These are phyloP conservation scores for Emergomyces africanus DNA, from an alignment of 2,329 filamentous ascomycete species.

Conservation along the genomic window DNA sequence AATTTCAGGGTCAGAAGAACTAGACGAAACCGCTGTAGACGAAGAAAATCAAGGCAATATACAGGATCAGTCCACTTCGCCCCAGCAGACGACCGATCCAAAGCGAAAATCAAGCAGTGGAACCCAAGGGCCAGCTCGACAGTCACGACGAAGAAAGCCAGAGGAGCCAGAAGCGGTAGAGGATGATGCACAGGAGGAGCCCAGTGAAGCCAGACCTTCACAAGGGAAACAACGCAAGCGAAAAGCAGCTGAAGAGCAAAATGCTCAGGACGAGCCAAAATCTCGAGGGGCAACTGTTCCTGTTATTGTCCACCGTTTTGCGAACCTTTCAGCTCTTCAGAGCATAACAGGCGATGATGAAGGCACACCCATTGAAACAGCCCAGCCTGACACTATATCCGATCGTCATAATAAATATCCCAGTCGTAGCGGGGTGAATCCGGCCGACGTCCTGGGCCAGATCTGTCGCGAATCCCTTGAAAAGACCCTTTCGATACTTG, in stretches of 20 bases:
- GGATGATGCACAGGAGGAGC: constrained; percentile 11
- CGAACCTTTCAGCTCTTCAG: constrained; percentile 22
- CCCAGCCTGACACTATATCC: constrained; percentile 20
- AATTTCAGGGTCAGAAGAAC: constrained; percentile 2
- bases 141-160: neutral
- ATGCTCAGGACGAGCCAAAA: neutral
- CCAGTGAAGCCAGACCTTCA: neutral
- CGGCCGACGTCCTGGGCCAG: constrained; percentile 40
- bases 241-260: constrained; percentile 1
- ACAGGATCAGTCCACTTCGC: neutral
- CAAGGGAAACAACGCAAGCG: neutral
- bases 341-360: constrained; percentile 14
- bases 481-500: constrained; percentile 31
- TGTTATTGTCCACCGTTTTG: constrained; percentile 30
- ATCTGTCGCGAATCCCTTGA: constrained; percentile 39
- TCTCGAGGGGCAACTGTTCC: constrained; percentile 26
- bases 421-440: constrained; percentile 33
- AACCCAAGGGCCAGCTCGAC: neutral
- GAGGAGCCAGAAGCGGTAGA: constrained; percentile 8
- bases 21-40: neutral
- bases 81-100: neutral
- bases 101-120: neutral
- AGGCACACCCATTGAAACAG: constrained; percentile 14
- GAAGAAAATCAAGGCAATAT: constrained; percentile 6
- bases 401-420: constrained; percentile 22